Conservation (phyloP, 768 basidiomycete genomes). For the Hemileccinum impolitum region DNA sequence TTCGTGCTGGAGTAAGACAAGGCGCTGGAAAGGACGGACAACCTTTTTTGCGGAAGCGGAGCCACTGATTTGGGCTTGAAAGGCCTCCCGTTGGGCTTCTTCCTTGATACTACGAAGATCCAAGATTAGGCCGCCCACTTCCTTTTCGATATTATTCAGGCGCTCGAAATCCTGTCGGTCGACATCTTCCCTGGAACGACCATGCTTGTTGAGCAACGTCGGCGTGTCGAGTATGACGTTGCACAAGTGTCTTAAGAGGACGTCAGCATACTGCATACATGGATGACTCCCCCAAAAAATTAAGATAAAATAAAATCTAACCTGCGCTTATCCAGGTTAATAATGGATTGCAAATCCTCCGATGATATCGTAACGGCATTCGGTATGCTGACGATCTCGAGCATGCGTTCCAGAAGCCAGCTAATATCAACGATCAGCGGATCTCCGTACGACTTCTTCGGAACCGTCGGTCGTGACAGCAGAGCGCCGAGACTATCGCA, state of each 20-base stretch:
- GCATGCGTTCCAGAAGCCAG: constrained; percentile 78
- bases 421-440: constrained; percentile 71
- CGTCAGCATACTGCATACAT: constrained; percentile 19
- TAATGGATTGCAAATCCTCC: constrained; percentile 55
- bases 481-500: constrained; percentile 61
- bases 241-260: constrained; percentile 54
- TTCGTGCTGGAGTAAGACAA: constrained; percentile 67
- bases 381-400: constrained; percentile 74
- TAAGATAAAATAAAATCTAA: constrained; percentile 27
- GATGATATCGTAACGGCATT: constrained; percentile 58
- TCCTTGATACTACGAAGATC: constrained; percentile 74
- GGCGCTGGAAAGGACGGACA: constrained; percentile 62
- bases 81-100: constrained; percentile 65
- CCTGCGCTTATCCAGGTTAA: constrained; percentile 85
- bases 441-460: constrained; percentile 43
- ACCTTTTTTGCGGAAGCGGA: constrained; percentile 50
- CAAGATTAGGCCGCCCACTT: constrained; percentile 57
- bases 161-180: constrained; percentile 72
- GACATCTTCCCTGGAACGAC: constrained; percentile 49
- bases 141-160: constrained; percentile 71
- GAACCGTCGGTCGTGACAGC: constrained; percentile 48
- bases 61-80: constrained; percentile 40
- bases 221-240: constrained; percentile 58
- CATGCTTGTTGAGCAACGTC: constrained; percentile 40
- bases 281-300: not conserved